Conservation (phyloP, 1,139 yeast genomes). For the Nakaseomyces nivariensis region DNA sequence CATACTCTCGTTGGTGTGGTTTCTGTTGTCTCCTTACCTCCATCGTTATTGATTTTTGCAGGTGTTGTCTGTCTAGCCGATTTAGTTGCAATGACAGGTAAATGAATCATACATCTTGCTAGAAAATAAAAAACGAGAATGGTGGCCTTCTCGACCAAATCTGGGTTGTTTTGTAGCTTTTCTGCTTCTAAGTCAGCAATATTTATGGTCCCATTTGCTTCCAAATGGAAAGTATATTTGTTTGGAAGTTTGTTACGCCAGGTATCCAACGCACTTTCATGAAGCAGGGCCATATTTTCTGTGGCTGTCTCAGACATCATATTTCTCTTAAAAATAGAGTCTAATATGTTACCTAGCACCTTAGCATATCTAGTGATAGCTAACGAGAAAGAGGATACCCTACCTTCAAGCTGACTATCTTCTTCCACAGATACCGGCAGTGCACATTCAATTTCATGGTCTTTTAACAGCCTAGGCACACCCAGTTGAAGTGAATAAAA, state of each 20-base stretch:
- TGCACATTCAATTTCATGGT: constrained; percentile 78
- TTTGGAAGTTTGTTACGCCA: constrained; percentile 71
- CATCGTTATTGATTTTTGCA: constrained; percentile 2
- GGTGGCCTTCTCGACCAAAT: constrained; percentile 40
- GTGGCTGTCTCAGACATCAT: constrained; percentile 35
- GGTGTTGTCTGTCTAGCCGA: constrained; percentile 6
- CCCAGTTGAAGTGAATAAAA: constrained; percentile 71
- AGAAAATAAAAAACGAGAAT: constrained; percentile 63
- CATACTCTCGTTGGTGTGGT: constrained; percentile 5
- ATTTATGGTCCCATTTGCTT: constrained; percentile 44
- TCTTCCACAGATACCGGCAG: constrained; percentile 61
- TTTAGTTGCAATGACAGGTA: constrained; percentile 56
- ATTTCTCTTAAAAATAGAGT: constrained; percentile 48
- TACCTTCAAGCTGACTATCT: constrained; percentile 48
- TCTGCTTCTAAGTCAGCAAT: constrained; percentile 16
- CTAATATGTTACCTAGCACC: constrained; percentile 64
- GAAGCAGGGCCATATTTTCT: constrained; percentile 33
- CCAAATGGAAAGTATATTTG: constrained; percentile 54
- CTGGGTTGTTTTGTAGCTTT: constrained; percentile 1
- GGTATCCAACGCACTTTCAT: constrained; percentile 62
- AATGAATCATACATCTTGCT: constrained; percentile 68
- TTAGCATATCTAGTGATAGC: constrained; percentile 61
- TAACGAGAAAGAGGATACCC: constrained; percentile 53
- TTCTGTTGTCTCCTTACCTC: constrained; percentile 13
- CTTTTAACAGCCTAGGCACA: constrained; percentile 69